A percentile compares a stretch with the other conserved stretches of the same genome.
phyloP scores from a whole-genome alignment of 2,329 filamentous ascomycete species.

The Whalleya microplaca region DNA sequence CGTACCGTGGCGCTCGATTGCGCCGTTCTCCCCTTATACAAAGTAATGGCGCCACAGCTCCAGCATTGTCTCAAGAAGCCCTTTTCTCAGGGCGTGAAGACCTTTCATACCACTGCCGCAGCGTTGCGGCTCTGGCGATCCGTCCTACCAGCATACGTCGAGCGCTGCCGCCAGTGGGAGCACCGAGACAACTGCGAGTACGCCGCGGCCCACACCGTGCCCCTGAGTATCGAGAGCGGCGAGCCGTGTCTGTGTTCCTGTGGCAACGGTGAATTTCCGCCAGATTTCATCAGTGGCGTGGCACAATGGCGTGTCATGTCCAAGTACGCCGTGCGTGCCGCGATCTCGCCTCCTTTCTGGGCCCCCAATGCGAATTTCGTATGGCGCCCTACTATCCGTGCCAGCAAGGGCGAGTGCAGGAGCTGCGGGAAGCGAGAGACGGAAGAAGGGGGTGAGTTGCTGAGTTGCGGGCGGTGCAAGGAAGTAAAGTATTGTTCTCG shows the following conservation, averaged over 20 bases:
- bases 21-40: constrained; percentile 48
- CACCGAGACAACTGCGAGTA: constrained; percentile 49
- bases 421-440: constrained; percentile 2
- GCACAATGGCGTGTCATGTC: constrained; percentile 44
- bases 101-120: constrained; percentile 53
- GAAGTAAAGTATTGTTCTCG: constrained; percentile 30
- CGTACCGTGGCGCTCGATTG: constrained; percentile 50
- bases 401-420: not conserved
- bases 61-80: constrained; percentile 36
- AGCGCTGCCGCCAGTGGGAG: constrained; percentile 52
- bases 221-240: constrained; percentile 41
- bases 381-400: not conserved
- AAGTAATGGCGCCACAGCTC: constrained; percentile 38
- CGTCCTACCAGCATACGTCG: constrained; percentile 46
- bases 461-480: constrained; percentile 27
- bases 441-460: constrained; percentile 1
- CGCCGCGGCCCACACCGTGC: constrained; percentile 36
- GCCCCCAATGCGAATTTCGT: constrained; percentile 8
- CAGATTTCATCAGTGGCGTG: constrained; percentile 40
- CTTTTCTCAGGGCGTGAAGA: too few species aligned
- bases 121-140: constrained; percentile 60
- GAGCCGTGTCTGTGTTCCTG: constrained; percentile 48
- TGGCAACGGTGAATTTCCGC: constrained; percentile 46
- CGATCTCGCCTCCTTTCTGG: too few species aligned
- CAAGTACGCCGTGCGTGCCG: too few species aligned